phyloP scores from a whole-genome alignment of 352 stramenopile species.

The Pythium monospermum region DNA sequence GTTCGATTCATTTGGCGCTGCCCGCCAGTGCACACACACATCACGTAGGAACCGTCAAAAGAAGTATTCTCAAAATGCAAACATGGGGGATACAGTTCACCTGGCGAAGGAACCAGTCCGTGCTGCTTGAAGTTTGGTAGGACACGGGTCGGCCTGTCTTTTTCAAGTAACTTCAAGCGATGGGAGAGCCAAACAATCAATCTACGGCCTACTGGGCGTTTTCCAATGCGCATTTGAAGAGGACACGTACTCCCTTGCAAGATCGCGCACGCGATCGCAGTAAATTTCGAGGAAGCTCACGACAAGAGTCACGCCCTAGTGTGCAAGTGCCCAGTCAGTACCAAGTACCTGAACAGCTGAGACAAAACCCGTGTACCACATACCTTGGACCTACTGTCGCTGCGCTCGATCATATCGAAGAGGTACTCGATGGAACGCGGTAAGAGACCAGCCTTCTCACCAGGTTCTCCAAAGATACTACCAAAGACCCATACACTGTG shows the following conservation, averaged over 20 bases:
- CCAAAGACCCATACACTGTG: too few species aligned
- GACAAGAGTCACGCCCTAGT: conserved; percentile 72
- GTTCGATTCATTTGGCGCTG: conserved; percentile 64
- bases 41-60: too few species aligned
- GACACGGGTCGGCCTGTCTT: conserved; percentile 61
- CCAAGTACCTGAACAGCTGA: too few species aligned
- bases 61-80: too few species aligned
- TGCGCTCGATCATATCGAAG: conserved; percentile 77
- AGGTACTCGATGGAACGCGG: conserved; percentile 88
- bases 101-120: conserved; percentile 81
- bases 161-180: conserved; percentile 50
- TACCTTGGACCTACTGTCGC: conserved; percentile 57
- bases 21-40: neutral
- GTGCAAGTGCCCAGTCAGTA: too few species aligned
- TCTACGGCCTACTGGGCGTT: too few species aligned
- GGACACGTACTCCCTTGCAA: conserved; percentile 85
- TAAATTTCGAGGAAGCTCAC: conserved; percentile 94
- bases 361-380: neutral
- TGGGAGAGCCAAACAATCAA: too few species aligned
- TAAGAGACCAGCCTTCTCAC: conserved; percentile 82
- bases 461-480: conserved; percentile 87
- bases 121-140: conserved; percentile 73
- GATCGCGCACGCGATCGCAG: conserved; percentile 89
- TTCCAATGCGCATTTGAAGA: too few species aligned
- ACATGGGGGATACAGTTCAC: too few species aligned